These are phyloP conservation scores for Penicillium palitans DNA, from an alignment of 2,329 filamentous ascomycete species.

Conservation along the genomic window DNA sequence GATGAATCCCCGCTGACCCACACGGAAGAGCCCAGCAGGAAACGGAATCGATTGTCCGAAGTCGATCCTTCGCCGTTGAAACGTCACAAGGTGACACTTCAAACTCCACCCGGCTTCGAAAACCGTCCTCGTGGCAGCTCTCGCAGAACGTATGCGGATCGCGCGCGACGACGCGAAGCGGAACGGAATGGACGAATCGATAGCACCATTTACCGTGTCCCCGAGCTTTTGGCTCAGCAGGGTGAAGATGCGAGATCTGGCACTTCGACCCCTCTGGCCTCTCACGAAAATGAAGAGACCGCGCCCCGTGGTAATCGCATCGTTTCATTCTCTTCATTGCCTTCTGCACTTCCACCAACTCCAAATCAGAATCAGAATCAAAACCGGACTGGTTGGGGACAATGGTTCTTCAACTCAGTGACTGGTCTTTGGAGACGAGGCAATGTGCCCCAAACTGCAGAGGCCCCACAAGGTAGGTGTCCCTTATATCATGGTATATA, in stretches of 20 bases:
- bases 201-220: slow-evolving; percentile 37
- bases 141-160: slow-evolving; percentile 32
- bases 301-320: neutral
- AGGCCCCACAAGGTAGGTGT: neutral
- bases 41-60: slow-evolving; percentile 4
- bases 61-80: neutral
- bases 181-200: slow-evolving; percentile 36
- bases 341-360: slow-evolving; percentile 6
- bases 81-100: slow-evolving; percentile 4
- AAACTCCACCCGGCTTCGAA: slow-evolving; percentile 4
- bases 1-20: slow-evolving; percentile 5
- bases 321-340: slow-evolving; percentile 3
- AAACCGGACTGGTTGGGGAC: slow-evolving; percentile 2
- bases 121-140: slow-evolving; percentile 17
- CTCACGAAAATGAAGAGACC: neutral
- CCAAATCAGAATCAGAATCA: neutral
- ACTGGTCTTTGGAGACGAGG: slow-evolving; percentile 18
- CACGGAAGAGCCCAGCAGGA: slow-evolving; percentile 2
- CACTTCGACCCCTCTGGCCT: neutral
- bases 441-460: slow-evolving; percentile 3
- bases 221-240: slow-evolving; percentile 34
- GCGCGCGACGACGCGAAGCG: slow-evolving; percentile 30
- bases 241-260: slow-evolving; percentile 24
- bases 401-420: slow-evolving; percentile 22
- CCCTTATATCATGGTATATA: neutral